Evolutionary conservation across 257 asterid genomes (phyloP).

Genomic region (Solanum bulbocastanum): DNA sequence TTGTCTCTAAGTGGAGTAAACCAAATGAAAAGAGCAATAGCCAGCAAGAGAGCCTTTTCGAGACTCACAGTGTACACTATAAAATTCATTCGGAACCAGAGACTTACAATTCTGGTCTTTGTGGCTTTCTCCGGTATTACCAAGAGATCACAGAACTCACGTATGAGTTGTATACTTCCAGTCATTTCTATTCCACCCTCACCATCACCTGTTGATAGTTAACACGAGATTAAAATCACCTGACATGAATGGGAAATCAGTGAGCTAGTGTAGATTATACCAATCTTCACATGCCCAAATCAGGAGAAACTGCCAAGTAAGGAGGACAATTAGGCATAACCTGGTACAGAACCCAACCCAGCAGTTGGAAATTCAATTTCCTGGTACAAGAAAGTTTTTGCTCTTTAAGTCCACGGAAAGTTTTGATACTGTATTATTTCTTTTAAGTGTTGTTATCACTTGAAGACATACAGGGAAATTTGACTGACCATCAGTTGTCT

Average conservation of each 20-base stretch:
- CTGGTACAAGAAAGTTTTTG: constrained; percentile 71
- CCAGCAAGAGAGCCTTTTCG: not conserved
- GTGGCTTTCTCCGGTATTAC: constrained; percentile 54
- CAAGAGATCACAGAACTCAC: constrained; percentile 69
- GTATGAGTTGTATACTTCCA: constrained; percentile 71
- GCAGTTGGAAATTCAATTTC: constrained; percentile 95
- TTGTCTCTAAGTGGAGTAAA: not conserved
- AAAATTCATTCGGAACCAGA: not conserved
- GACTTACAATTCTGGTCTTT: constrained; percentile 70
- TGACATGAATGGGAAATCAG: not conserved
- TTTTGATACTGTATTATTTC: constrained; percentile 9
- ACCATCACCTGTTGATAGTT: constrained; percentile 59
- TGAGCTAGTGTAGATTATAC: not conserved
- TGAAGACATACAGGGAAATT: not conserved
- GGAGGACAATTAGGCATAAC: constrained; percentile 16
- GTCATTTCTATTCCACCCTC: constrained; percentile 97
- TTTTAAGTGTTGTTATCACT: constrained; percentile 13
- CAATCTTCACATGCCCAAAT: not conserved
- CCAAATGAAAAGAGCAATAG: not conserved
- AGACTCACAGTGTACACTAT: not conserved
- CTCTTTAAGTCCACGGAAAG: constrained; percentile 50
- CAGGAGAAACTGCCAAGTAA: not conserved
- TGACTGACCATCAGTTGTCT: constrained; percentile 72
- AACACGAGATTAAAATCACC: not conserved
- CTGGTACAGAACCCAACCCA: constrained; percentile 87